Base-by-base conservation (phyloP, 176 grass and related monocot species). In the Eleusine coracana region DNA sequence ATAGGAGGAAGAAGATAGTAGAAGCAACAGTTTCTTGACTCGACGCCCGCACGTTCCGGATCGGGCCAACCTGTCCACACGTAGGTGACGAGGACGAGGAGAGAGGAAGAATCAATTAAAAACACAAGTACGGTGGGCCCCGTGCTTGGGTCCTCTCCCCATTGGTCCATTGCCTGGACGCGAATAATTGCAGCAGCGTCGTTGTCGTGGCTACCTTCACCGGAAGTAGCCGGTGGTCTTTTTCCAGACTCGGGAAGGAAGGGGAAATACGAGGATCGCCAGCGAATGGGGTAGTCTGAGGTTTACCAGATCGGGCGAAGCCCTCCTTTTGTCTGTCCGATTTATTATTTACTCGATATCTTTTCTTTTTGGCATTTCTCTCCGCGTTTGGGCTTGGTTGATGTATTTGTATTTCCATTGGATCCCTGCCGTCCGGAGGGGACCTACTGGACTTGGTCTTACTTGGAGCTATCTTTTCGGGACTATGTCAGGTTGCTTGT, bases 291-390 rank as follows among this genome's bases (percentile, higher is more conserved):
- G 16, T 11, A 17, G 27, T 78, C 76, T 46, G 37, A 78, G 74
- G 74, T 87, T 87, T 82, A 77, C 55, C 55, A 60, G 44, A 71
- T 77, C 15, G 29, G 54, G 72, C 41, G 17, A 76, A 34, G 10
- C 36, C 9, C n/a, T 78, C 65, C 6, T 50, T n/a, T n/a, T 10
- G 13, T 16, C 14, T 7, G 3, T 40, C 16, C 10, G 45, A 3
- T 21, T 36, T 20, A 1, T 49, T 49, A 10, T 10, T 31, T 3
- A 25, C 6, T 17, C 21, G 1, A 0, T 23, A 60, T 10, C 0
- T 37, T 41, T 23, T 39, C 25, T 14, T 41, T 59, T 6, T 23
- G 28, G 6, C 11, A 14, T 5, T 34, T 5, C 27, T 13, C 27
- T 48, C 14, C 10, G 10, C 14, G 9, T 71, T 21, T 21, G 3